Evolutionary conservation across 495 filamentous ascomycete genomes (phyloP).

Genomic region (Penicillium pancosmium): DNA sequence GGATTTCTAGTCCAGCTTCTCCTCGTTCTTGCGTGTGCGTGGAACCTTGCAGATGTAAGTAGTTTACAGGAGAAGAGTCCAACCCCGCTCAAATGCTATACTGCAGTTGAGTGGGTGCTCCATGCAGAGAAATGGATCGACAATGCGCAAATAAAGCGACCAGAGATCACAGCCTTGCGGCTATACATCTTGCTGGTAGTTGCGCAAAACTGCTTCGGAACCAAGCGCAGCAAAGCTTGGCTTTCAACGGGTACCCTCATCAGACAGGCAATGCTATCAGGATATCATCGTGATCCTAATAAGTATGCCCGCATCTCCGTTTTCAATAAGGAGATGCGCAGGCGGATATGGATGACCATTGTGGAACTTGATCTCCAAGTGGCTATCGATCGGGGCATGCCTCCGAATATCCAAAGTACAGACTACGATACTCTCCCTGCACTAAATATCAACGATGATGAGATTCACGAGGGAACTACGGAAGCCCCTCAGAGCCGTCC

Average conservation of each 20-base stretch:
- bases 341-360: conserved; percentile 69
- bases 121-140: conserved; percentile 66
- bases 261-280: conserved; percentile 58
- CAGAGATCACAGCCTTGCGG: conserved; percentile 58
- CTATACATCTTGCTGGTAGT: conserved; percentile 62
- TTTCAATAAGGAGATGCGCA: conserved; percentile 65
- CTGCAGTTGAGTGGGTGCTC: conserved; percentile 62
- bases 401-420: conserved; percentile 52
- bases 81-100: conserved; percentile 45
- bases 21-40: conserved; percentile 66
- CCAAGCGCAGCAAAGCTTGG: conserved; percentile 62
- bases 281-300: conserved; percentile 58
- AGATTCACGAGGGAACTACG: conserved; percentile 39
- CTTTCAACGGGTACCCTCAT: conserved; percentile 59
- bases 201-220: conserved; percentile 56
- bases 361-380: conserved; percentile 64
- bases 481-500: conserved; percentile 37
- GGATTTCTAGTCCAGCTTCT: conserved; percentile 62
- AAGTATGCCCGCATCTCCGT: conserved; percentile 55
- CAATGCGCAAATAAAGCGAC: conserved; percentile 55
- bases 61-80: conserved; percentile 54
- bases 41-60: conserved; percentile 39
- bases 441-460: conserved; percentile 52
- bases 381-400: conserved; percentile 60
- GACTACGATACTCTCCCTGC: conserved; percentile 62